A percentile compares a stretch with the other conserved stretches of the same genome.
Conservation (phyloP, 768 basidiomycete genomes). For the Crepidotus variabilis region DNA sequence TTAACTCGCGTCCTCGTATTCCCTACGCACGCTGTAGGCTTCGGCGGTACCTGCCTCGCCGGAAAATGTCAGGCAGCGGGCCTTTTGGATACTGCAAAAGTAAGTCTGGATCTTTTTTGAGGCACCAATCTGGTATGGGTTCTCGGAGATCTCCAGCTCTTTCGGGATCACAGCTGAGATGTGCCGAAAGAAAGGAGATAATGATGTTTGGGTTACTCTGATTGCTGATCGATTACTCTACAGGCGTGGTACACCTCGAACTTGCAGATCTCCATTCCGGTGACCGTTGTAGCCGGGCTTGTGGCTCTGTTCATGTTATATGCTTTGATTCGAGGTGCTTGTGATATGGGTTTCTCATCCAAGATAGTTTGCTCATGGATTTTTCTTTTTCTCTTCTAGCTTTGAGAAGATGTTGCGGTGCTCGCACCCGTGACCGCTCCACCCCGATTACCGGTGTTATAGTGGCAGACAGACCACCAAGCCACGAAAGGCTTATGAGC, state of each 20-base stretch:
- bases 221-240: constrained; percentile 8
- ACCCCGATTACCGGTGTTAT: constrained; percentile 8
- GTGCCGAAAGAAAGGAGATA: not conserved
- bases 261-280: constrained; percentile 75
- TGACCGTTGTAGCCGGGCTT: constrained; percentile 68
- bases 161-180: constrained; percentile 1
- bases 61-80: constrained; percentile 61
- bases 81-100: constrained; percentile 59
- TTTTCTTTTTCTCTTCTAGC: constrained; percentile 20
- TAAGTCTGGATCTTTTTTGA: constrained; percentile 18
- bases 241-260: constrained; percentile 76
- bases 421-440: constrained; percentile 17
- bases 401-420: constrained; percentile 27
- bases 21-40: constrained; percentile 36
- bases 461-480: constrained; percentile 15
- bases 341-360: constrained; percentile 3
- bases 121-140: not conserved
- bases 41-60: constrained; percentile 63
- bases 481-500: constrained; percentile 22
- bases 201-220: not conserved
- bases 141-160: constrained; percentile 4
- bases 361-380: not conserved
- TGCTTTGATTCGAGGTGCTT: constrained; percentile 38
- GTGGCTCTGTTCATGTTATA: constrained; percentile 57
- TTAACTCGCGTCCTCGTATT: not conserved